Evolutionary conservation across 2,329 filamentous ascomycete genomes (phyloP), one percentile per base, ranked within the genome.

Genomic region (Xylaria sp.): DNA sequence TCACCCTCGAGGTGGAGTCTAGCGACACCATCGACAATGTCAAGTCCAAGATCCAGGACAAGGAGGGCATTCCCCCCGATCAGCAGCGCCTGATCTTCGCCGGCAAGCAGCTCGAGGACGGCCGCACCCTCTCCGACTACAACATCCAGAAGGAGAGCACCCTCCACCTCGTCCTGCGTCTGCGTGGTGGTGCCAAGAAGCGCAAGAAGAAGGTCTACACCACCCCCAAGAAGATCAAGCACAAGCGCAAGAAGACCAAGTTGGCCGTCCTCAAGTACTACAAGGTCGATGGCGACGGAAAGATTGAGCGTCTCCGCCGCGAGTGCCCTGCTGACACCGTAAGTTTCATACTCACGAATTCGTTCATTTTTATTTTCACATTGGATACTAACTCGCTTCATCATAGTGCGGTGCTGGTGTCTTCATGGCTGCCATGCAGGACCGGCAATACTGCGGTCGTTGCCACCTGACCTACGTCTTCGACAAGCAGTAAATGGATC

Each of bases 171-270:
- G 95, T 99, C 76, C 90, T 99, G 76, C 92, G 95, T 80, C 93
- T 99, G 68, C 95, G 94, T 88, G 95, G 95, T 88, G 95, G 94
- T 83, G 94, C 83, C 80, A 99, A 99, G 93, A 97, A 98, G 92
- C 90, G 96, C 84, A 99, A 99, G 92, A 97, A 97, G 93, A 99
- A 99, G 94, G 95, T 99, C 75, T 99, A 99, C 92, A 98, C 92
- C 81, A 99, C 95, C 78, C 95, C 95, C 82, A 99, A 99, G 94
- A 99, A 99, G 93, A 99, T 99, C 91, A 99, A 99, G 95, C 95
- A 99, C 91, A 99, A 99, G 94, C 91, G 93, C 87, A 99, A 98
- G 93, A 99, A 99, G 94, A 97, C 92, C 89, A 99, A 99, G 91
- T 87, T 99, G 82, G 95, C 95, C 78, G 94, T 99, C 75, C 94